Evolutionary conservation across 192 early-diverging fungal genomes (phyloP).

Genomic region (Dimargaris cristalligena): DNA sequence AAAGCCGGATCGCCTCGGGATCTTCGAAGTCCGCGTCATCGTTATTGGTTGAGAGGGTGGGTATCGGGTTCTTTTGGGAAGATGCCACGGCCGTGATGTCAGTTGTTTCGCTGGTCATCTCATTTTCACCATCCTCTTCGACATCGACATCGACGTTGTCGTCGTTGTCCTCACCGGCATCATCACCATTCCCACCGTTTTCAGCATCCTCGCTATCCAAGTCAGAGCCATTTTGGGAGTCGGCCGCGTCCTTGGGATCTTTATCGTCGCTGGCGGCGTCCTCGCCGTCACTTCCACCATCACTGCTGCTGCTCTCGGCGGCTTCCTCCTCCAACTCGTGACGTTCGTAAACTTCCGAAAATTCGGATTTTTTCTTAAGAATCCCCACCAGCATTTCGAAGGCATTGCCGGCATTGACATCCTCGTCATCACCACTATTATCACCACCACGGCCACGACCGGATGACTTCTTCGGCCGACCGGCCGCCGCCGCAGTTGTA

Average conservation of each 20-base stretch:
- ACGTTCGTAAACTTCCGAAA: slow-evolving; percentile 30
- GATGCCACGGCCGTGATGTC: background rate
- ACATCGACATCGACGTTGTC: slow-evolving; percentile 9
- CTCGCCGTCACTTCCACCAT: slow-evolving; percentile 6
- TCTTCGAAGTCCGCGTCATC: slow-evolving; percentile 3
- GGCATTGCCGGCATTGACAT: slow-evolving; percentile 8
- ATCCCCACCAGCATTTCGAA: slow-evolving; percentile 39
- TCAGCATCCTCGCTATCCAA: no score
- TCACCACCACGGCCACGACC: slow-evolving; percentile 20
- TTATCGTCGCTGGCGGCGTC: slow-evolving; percentile 11
- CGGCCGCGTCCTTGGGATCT: slow-evolving; percentile 13
- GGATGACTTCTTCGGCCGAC: background rate
- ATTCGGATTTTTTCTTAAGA: slow-evolving; percentile 35
- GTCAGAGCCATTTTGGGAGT: background rate
- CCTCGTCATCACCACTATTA: background rate
- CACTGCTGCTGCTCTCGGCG: slow-evolving; percentile 8
- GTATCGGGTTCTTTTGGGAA: background rate
- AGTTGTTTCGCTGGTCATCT: background rate
- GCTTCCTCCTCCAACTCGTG: slow-evolving; percentile 28
- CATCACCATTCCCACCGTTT: no score
- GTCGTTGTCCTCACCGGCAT: slow-evolving; percentile 9
- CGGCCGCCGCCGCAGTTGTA: background rate
- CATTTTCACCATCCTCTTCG: slow-evolving; percentile 2
- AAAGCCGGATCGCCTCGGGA: slow-evolving; percentile 6
- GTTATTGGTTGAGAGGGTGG: background rate